These are phyloP conservation scores for Ophiostoma sp. DNA, from an alignment of 2,329 filamentous ascomycete species.

Conservation along the genomic window DNA sequence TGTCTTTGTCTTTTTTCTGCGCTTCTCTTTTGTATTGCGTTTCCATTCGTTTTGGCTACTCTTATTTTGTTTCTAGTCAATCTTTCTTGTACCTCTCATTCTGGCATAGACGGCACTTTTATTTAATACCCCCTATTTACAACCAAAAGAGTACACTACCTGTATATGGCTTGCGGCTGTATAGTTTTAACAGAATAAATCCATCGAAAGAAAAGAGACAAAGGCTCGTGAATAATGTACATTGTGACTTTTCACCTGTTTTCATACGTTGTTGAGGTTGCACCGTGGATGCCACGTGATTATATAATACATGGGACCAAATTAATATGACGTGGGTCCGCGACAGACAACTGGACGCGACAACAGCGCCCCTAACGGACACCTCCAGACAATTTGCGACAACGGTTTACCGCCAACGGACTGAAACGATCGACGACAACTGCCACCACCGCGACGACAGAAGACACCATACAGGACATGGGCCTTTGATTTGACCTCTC, in stretches of 20 bases:
- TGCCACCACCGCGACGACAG: background rate
- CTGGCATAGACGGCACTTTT: conserved; percentile 30
- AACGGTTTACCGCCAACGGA: background rate
- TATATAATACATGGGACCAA: background rate
- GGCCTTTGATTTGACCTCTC: background rate
- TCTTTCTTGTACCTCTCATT: conserved; percentile 3
- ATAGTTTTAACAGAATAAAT: conserved; percentile 2
- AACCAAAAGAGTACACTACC: background rate
- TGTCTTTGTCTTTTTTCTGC: conserved; percentile 5
- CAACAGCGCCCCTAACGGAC: background rate
- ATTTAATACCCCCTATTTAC: conserved; percentile 29
- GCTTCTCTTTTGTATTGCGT: background rate
- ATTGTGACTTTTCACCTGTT: background rate
- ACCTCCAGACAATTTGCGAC: background rate
- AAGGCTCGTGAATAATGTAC: background rate
- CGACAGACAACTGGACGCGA: background rate
- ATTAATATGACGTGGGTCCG: conserved; percentile 11
- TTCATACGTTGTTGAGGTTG: background rate
- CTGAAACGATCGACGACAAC: background rate
- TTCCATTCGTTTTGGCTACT: conserved; percentile 5
- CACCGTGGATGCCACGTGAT: background rate
- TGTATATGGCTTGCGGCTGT: conserved; percentile 15
- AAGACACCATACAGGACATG: background rate
- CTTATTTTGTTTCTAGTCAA: background rate
- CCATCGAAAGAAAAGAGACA: background rate